Conservation (phyloP, 225 moss, liverwort and hornwort species). For the Antitrichia curtipendula region DNA sequence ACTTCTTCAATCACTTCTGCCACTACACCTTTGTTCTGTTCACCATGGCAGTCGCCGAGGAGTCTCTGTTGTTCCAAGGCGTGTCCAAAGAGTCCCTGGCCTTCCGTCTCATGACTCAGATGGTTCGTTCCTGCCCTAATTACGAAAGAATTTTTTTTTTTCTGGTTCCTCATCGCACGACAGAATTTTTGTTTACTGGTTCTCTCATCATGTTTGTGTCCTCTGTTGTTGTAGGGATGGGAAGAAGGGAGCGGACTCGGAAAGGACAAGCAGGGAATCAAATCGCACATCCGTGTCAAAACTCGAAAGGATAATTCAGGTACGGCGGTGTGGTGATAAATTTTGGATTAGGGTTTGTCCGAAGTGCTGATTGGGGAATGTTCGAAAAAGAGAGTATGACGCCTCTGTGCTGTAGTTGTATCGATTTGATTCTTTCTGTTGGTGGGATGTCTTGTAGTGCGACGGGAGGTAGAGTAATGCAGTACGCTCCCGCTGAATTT, state of each 20-base stretch:
- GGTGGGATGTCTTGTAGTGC: neutral
- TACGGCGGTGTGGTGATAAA: neutral
- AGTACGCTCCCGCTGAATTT: neutral
- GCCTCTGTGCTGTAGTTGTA: neutral
- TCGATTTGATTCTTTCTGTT: neutral
- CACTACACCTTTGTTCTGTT: neutral
- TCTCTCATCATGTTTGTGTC: neutral
- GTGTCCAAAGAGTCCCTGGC: constrained; percentile 62
- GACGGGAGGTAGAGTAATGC: neutral
- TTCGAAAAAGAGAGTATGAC: neutral
- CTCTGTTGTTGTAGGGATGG: constrained; percentile 54
- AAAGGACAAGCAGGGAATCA: constrained; percentile 80
- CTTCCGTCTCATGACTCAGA: constrained; percentile 93
- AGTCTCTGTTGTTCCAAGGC: constrained; percentile 57
- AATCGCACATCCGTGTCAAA: constrained; percentile 54
- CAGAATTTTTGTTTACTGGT: neutral
- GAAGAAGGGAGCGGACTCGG: constrained; percentile 86
- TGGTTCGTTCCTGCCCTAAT: constrained; percentile 7
- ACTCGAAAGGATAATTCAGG: constrained; percentile 62
- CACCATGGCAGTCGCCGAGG: constrained; percentile 12
- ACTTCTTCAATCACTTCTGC: neutral
- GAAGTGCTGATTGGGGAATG: neutral
- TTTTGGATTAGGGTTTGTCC: neutral
- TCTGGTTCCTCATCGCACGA: neutral
- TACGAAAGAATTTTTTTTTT: neutral